phyloP scores from a whole-genome alignment of 1,139 yeast species.

The Saccharomycopsis hybrid region DNA sequence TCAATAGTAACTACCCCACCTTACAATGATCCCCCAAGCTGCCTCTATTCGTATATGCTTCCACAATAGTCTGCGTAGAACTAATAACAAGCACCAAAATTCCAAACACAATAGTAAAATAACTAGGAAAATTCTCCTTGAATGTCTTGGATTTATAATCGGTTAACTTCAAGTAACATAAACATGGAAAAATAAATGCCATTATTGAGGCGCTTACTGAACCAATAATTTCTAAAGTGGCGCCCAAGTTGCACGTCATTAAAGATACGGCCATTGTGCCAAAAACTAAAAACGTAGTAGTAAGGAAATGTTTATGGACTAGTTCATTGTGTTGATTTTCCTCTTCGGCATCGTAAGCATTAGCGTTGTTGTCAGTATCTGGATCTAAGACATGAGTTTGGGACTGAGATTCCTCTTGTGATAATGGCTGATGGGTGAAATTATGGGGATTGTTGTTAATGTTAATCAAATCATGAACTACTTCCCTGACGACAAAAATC shows the following conservation, averaged over 20 bases:
- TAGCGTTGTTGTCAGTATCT: background rate
- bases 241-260: conserved; percentile 82
- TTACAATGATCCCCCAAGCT: background rate
- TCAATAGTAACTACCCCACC: no score
- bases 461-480: conserved; percentile 54
- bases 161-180: conserved; percentile 67
- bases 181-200: conserved; percentile 89
- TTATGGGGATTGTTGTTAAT: background rate
- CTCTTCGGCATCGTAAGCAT: background rate
- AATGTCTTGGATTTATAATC: conserved; percentile 40
- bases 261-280: conserved; percentile 71
- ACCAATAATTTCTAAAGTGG: conserved; percentile 82
- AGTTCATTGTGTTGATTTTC: conserved; percentile 27
- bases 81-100: conserved; percentile 70
- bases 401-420: no score
- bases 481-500: conserved; percentile 84
- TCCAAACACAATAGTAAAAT: conserved; percentile 66
- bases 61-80: conserved; percentile 60
- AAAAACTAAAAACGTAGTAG: conserved; percentile 63
- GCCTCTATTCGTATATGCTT: conserved; percentile 36
- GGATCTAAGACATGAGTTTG: conserved; percentile 25
- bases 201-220: conserved; percentile 88
- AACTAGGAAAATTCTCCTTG: conserved; percentile 46
- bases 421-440: conserved; percentile 10
- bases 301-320: conserved; percentile 47